Percentiles rank a stretch among this genome's conserved stretches.
Evolutionary conservation across 176 grass and related monocot species (phyloP).

Genomic region (Oryza brachyantha): DNA sequence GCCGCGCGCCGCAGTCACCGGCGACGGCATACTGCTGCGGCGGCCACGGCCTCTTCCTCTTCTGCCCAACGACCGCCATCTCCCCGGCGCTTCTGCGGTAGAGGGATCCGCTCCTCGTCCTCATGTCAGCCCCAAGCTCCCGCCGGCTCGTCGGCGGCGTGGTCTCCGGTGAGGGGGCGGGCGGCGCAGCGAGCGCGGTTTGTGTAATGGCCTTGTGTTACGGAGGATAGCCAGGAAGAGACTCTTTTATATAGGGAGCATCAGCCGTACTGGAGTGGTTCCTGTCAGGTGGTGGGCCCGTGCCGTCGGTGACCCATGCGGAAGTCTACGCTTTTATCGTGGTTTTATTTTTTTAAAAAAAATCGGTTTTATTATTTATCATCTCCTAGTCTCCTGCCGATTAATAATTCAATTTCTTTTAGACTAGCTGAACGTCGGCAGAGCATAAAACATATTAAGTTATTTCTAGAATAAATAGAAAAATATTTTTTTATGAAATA

Average conservation of each 20-base stretch:
- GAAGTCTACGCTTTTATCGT: background rate
- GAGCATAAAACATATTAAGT: no score
- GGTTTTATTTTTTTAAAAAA: background rate
- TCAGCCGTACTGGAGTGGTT: background rate
- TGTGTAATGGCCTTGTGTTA: slow-evolving; percentile 9
- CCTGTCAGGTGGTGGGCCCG: background rate
- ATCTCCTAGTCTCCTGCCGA: background rate
- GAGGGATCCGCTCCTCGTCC: slow-evolving; percentile 47
- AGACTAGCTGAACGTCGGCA: no score
- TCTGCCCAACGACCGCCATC: background rate
- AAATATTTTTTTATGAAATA: no score
- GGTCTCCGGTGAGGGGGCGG: background rate
- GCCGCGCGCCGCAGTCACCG: slow-evolving; percentile 16
- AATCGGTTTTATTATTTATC: background rate
- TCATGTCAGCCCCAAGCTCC: slow-evolving; percentile 29
- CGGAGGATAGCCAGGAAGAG: background rate
- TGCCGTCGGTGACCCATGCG: background rate
- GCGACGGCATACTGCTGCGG: background rate
- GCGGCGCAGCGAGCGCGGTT: background rate
- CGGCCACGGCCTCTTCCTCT: background rate
- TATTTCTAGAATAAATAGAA: no score
- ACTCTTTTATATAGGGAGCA: slow-evolving; percentile 17
- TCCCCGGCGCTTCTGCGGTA: slow-evolving; percentile 15
- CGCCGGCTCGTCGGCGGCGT: background rate
- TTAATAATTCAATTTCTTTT: no score